Percentiles rank a stretch among this genome's conserved stretches.
Evolutionary conservation across 106 monocot species (phyloP).

Genomic region (Vanilla planifolia): DNA sequence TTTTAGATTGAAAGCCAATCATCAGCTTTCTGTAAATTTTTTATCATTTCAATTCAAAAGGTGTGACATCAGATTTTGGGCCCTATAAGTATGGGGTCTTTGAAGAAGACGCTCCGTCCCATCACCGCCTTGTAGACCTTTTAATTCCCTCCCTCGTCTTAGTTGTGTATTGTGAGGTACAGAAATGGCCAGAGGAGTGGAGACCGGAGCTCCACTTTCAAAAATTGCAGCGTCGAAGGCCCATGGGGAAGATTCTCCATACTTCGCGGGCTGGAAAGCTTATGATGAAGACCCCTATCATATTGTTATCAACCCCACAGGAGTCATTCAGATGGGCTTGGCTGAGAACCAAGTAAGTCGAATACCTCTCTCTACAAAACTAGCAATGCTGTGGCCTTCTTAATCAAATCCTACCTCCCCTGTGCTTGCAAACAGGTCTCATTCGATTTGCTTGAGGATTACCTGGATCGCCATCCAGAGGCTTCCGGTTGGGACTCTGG

Average conservation of each 20-base stretch:
- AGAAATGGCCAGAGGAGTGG: background rate
- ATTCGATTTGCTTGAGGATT: constrained; percentile 61
- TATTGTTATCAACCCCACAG: constrained; percentile 31
- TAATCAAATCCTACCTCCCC: background rate
- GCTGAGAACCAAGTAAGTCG: constrained; percentile 56
- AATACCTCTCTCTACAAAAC: background rate
- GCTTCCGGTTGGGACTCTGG: constrained; percentile 28
- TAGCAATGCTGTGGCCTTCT: background rate
- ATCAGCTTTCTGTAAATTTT: background rate
- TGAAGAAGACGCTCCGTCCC: background rate
- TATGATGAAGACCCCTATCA: constrained; percentile 62
- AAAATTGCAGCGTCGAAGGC: constrained; percentile 2
- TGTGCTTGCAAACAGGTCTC: constrained; percentile 6
- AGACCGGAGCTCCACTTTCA: background rate
- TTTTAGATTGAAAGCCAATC: background rate
- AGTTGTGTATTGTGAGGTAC: background rate
- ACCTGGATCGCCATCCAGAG: constrained; percentile 36
- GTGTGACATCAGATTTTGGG: background rate
- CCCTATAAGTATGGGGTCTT: background rate
- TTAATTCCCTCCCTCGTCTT: background rate
- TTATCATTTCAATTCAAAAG: constrained; percentile 1
- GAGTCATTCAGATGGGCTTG: constrained; percentile 73
- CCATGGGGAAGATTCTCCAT: constrained; percentile 50
- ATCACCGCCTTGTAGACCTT: background rate
- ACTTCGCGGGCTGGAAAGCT: constrained; percentile 65